Percentiles rank a stretch among this genome's conserved stretches.
phyloP scores from a whole-genome alignment of 2,329 filamentous ascomycete genomes.

The Polychaeton citri region DNA sequence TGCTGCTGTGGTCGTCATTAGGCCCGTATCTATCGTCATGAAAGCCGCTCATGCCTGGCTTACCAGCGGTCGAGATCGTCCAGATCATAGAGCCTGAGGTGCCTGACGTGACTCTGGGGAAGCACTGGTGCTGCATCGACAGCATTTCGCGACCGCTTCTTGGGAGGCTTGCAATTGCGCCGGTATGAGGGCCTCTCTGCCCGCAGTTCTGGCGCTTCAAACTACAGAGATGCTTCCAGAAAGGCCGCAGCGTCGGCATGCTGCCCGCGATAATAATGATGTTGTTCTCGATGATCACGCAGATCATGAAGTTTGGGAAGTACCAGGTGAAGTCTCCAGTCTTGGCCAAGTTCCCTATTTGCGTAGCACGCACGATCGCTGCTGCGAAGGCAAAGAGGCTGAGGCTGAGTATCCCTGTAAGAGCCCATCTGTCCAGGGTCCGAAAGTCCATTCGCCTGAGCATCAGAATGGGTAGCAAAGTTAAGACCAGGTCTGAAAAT shows the following conservation, averaged over 20 bases:
- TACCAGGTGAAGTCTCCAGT: slow-evolving; percentile 5
- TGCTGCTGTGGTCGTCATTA: not conserved
- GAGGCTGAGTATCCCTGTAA: not conserved
- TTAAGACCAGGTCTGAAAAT: slow-evolving; percentile 4
- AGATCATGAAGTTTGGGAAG: slow-evolving; percentile 5
- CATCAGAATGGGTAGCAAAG: slow-evolving; percentile 4
- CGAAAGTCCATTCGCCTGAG: slow-evolving; percentile 1
- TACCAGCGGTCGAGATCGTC: not conserved
- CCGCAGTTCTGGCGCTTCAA: not conserved
- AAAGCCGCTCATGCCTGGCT: not conserved
- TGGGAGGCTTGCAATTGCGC: too few relatives aligned
- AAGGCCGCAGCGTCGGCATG: slow-evolving; percentile 5
- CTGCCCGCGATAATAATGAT: slow-evolving; percentile 7
- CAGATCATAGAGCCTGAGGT: not conserved
- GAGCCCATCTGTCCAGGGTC: not conserved
- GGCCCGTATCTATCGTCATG: not conserved
- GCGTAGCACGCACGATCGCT: slow-evolving; percentile 5
- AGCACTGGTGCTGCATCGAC: not conserved
- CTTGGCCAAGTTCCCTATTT: slow-evolving; percentile 3
- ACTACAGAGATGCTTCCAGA: slow-evolving; percentile 1
- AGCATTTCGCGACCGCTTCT: not conserved
- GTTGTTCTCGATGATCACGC: slow-evolving; percentile 6
- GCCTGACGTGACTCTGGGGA: not conserved
- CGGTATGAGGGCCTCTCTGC: not conserved
- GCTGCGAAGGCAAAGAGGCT: slow-evolving; percentile 5